Evolutionary conservation across 1,284 basidiomycete genomes (phyloP), one percentile per base, ranked within the genome.

Genomic region (Fomitopsis betulina): DNA sequence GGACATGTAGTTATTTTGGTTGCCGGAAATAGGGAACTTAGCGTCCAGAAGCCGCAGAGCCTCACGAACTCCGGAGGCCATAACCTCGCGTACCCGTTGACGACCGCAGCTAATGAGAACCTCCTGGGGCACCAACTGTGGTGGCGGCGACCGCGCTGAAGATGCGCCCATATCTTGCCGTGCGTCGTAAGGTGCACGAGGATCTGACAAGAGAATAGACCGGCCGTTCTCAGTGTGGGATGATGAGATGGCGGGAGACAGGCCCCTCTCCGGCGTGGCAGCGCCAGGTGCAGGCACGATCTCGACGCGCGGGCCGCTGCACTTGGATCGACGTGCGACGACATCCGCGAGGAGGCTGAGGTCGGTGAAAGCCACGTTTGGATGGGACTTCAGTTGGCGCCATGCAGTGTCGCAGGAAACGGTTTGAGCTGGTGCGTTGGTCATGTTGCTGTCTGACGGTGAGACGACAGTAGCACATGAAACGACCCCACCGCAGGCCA

Each of bases 331-430:
- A 51, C 91, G 85, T 2, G 91, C 89, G 23, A 96, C 93, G 33
- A 96, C 93, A 62, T 94, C 92, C 1, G 93, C 93, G 49, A 96
- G 81, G 39, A 94, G 78, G 0, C 85, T 76, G 50, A 96, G 77
- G 68, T 94, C 91, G 13, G 91, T 83, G 69, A 93, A 94, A 45
- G 85, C 82, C 55, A 90, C 86, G 63, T 94, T 94, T 1, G 93
- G 93, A 74, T 96, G 93, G 3, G 87, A 86, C 75, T 95, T 95
- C 63, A 96, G 77, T 62, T 87, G 86, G 56, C 82, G 85, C 93
- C 93, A 96, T 5, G 92, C 93, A 60, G 89, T 84, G 68, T 91
- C 87, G 47, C 88, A 90, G 19, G 91, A 83, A 54, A 96, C 90
- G 9, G 83, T 89, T 57, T 87, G 80, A 19, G 70, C 61, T 32